These are phyloP conservation scores for Phoma sp. DNA, from an alignment of 2,329 filamentous ascomycete genomes.

Conservation along the genomic window DNA sequence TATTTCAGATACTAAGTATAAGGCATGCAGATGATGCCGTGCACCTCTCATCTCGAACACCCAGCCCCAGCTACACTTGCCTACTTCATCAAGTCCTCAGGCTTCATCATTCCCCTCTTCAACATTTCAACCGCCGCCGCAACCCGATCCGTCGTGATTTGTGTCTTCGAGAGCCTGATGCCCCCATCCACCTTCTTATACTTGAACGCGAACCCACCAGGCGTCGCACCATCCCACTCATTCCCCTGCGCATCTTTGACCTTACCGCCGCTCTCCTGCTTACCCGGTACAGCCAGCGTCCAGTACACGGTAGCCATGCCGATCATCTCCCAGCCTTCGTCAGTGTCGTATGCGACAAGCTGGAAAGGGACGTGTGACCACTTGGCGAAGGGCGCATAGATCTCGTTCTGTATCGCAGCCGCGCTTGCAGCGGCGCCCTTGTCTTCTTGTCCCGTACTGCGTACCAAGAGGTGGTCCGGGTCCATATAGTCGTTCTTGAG, in stretches of 20 bases:
- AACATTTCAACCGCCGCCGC: slow-evolving; percentile 16
- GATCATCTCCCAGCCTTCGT: slow-evolving; percentile 19
- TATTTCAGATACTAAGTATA: no score
- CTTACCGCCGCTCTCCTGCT: slow-evolving; percentile 6
- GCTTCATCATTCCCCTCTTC: slow-evolving; percentile 23
- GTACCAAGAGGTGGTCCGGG: slow-evolving; percentile 8
- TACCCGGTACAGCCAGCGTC: slow-evolving; percentile 12
- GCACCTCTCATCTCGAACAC: no score
- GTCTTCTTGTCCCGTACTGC: slow-evolving; percentile 16
- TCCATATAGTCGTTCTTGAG: slow-evolving; percentile 4
- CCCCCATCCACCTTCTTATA: slow-evolving; percentile 10
- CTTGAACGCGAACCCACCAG: slow-evolving; percentile 15
- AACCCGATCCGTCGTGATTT: slow-evolving; percentile 17
- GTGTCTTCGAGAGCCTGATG: slow-evolving; percentile 8
- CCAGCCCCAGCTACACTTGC: background rate
- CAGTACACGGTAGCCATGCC: slow-evolving; percentile 17
- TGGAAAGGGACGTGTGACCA: slow-evolving; percentile 11
- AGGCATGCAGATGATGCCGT: no score
- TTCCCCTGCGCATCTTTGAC: slow-evolving; percentile 11
- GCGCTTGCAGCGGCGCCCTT: slow-evolving; percentile 9
- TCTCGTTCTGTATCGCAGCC: slow-evolving; percentile 3
- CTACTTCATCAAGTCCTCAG: slow-evolving; percentile 22
- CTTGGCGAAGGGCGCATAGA: slow-evolving; percentile 18
- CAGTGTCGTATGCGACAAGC: slow-evolving; percentile 15
- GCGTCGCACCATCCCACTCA: slow-evolving; percentile 19